Conservation (phyloP, 2,329 filamentous ascomycete genomes). For the Bretziella fagacearum region DNA sequence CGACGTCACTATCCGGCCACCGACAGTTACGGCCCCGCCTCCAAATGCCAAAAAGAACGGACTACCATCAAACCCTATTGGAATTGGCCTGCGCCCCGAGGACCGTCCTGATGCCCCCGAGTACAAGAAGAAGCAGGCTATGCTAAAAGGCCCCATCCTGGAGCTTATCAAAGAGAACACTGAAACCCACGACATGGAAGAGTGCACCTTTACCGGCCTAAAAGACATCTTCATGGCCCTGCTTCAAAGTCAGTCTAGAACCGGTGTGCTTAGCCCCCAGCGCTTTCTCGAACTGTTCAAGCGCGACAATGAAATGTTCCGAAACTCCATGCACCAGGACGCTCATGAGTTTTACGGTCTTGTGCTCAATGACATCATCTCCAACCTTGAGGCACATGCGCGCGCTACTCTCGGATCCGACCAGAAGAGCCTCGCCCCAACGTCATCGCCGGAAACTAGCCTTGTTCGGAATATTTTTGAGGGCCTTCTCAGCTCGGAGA, state of each 20-base stretch:
- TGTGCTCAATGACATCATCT: constrained; percentile 86
- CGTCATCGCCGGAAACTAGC: constrained; percentile 23
- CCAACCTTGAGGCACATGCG: constrained; percentile 73
- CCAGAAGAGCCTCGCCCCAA: not conserved
- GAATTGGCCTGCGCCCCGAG: constrained; percentile 51
- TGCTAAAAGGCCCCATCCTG: constrained; percentile 72
- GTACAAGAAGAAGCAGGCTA: constrained; percentile 93
- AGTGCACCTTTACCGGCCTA: constrained; percentile 83
- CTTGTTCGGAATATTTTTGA: constrained; percentile 98
- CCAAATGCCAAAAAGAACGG: constrained; percentile 19
- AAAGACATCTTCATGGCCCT: constrained; percentile 94
- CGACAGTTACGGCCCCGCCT: constrained; percentile 30
- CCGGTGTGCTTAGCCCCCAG: constrained; percentile 79
- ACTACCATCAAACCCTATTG: constrained; percentile 16
- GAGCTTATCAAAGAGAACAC: constrained; percentile 71
- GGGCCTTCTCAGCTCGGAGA: constrained; percentile 86
- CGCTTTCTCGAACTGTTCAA: constrained; percentile 89
- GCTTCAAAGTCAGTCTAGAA: constrained; percentile 62
- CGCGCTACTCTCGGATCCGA: constrained; percentile 19
- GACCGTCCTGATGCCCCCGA: constrained; percentile 91
- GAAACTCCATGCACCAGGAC: constrained; percentile 93
- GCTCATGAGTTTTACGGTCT: constrained; percentile 94
- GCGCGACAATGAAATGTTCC: constrained; percentile 92
- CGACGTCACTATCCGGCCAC: constrained; percentile 43
- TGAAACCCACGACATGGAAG: constrained; percentile 73